These are phyloP conservation scores for Smallanthus sonchifolius DNA, from an alignment of 129 eudicot genomes.

Conservation along the genomic window DNA sequence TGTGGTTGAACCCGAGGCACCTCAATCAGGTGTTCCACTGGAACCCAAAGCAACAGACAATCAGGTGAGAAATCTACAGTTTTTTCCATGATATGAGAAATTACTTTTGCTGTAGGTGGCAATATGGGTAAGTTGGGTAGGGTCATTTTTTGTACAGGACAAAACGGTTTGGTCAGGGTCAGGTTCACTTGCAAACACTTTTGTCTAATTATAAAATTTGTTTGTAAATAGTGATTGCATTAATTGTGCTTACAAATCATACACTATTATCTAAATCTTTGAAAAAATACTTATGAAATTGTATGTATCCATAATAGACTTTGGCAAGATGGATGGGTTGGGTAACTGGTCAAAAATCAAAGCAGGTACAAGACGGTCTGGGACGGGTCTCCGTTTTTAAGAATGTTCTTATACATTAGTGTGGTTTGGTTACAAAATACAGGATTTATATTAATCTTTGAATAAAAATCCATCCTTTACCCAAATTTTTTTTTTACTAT, in stretches of 20 bases:
- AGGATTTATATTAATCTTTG: not conserved
- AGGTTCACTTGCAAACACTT: not conserved
- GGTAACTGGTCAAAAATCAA: not conserved
- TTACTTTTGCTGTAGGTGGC: not conserved
- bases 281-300: not conserved
- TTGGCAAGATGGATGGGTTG: not conserved
- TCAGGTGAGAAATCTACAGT: slow-evolving; percentile 5
- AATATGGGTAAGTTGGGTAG: not conserved
- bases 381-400: not conserved
- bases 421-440: not conserved
- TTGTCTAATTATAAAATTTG: not conserved
- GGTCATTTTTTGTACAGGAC: not conserved
- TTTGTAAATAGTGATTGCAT: not conserved
- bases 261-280: too few species aligned
- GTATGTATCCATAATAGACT: not conserved
- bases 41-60: slow-evolving; percentile 2
- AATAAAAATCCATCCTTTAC: not conserved
- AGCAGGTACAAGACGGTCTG: not conserved
- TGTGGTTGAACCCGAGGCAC: slow-evolving; percentile 1
- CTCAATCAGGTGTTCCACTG: slow-evolving; percentile 11
- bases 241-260: not conserved
- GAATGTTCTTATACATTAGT: not conserved
- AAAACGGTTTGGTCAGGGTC: not conserved
- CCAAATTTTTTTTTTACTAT: not conserved
- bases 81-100: not conserved